A percentile compares a stretch with the other conserved stretches of the same genome.
phyloP scores from a whole-genome alignment of 306 rosid species.

The Dryas octopetala region DNA sequence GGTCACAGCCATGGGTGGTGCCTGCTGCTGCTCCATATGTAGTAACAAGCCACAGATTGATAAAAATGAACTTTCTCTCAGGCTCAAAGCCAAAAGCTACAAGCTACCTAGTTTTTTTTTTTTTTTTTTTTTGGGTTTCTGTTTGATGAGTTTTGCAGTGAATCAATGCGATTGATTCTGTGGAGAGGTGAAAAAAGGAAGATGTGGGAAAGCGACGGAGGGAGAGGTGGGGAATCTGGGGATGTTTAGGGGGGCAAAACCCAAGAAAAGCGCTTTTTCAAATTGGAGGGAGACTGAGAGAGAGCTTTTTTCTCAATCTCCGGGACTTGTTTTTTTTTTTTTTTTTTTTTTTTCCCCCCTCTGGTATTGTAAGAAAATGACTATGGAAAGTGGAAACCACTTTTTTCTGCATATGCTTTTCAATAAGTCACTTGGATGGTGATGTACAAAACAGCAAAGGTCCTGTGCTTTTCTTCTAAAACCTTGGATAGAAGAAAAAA shows the following conservation, averaged over 20 bases:
- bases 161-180: not conserved
- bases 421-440: no score
- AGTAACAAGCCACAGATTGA: not conserved
- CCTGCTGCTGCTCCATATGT: slow-evolving; percentile 35
- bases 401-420: no score
- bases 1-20: slow-evolving; percentile 43
- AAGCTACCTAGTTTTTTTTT: not conserved
- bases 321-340: no score
- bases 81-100: no score
- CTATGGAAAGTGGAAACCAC: no score
- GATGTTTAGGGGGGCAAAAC: slow-evolving; percentile 17
- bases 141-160: not conserved
- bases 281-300: not conserved
- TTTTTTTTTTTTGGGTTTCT: not conserved
- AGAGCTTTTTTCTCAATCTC: not conserved
- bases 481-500: no score
- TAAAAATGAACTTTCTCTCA: no score
- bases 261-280: slow-evolving; percentile 22
- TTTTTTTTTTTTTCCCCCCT: no score
- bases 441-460: no score
- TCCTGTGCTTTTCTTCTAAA: no score
- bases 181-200: slow-evolving; percentile 3
- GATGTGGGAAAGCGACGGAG: slow-evolving; percentile 16
- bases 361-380: no score
- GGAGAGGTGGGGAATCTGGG: slow-evolving; percentile 5